Evolutionary conservation across 148 eudicot species (phyloP).

Genomic region (Camellia japonica): DNA sequence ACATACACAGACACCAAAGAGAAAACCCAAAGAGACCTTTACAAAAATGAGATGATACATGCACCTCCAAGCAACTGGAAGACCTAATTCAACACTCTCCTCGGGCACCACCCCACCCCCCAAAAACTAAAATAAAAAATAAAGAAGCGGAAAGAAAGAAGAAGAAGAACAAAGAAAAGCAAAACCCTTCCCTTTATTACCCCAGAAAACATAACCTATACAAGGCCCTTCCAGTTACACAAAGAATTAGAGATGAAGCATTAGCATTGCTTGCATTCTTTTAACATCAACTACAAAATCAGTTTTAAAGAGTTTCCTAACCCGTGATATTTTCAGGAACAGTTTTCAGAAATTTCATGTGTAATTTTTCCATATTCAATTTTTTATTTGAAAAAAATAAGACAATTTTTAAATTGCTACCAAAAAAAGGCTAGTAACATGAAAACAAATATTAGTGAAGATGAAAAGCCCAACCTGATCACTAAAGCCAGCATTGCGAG

Average conservation of each 20-base stretch:
- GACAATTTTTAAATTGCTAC: background rate
- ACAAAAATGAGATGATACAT: background rate
- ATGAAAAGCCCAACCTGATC: constrained; percentile 53
- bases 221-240: background rate
- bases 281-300: no score
- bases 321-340: background rate
- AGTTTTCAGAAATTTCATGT: background rate
- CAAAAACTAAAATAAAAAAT: no score
- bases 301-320: background rate
- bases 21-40: no score
- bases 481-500: constrained; percentile 83
- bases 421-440: background rate
- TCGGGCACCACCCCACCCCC: no score
- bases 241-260: background rate
- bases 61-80: background rate
- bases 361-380: background rate
- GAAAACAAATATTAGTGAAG: background rate
- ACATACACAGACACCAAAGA: no score
- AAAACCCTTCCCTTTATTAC: background rate
- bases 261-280: background rate
- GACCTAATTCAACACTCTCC: background rate
- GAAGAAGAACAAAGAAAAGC: no score
- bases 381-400: background rate
- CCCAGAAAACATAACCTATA: background rate
- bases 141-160: no score